These are phyloP conservation scores for Pseudonitzschia pungens DNA, from an alignment of 108 stramenopile species.

Conservation along the genomic window DNA sequence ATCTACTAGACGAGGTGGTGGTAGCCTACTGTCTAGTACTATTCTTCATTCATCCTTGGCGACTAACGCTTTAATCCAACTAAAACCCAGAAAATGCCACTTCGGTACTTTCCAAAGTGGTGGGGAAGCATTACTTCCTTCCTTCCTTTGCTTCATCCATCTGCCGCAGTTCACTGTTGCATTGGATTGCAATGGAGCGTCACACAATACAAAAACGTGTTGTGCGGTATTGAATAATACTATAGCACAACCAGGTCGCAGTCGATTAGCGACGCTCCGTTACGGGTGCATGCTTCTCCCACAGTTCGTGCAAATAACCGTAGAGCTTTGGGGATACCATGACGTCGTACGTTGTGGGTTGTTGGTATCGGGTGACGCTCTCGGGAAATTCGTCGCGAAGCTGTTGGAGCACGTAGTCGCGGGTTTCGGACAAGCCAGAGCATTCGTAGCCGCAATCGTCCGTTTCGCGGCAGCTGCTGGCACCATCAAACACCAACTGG, in stretches of 20 bases:
- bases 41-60: too few species aligned
- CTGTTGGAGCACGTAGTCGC: conserved; percentile 52
- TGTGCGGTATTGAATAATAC: background rate
- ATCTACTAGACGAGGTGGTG: too few species aligned
- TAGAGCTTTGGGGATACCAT: conserved; percentile 79
- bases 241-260: background rate
- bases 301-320: conserved; percentile 84
- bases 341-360: conserved; percentile 90
- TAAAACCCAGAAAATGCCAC: too few species aligned
- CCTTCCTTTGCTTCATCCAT: too few species aligned
- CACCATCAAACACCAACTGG: conserved; percentile 85
- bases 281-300: conserved; percentile 65
- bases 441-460: background rate
- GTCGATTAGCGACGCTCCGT: conserved; percentile 19
- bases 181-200: background rate
- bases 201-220: background rate
- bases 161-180: too few species aligned
- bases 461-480: conserved; percentile 34
- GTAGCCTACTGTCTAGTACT: too few species aligned
- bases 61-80: too few species aligned
- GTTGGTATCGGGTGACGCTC: conserved; percentile 64
- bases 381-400: conserved; percentile 72
- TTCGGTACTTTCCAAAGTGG: too few species aligned
- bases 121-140: too few species aligned
- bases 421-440: conserved; percentile 33